These are phyloP conservation scores for Biscogniauxia mediterranea DNA, from an alignment of 2,329 filamentous ascomycete species.

Conservation along the genomic window DNA sequence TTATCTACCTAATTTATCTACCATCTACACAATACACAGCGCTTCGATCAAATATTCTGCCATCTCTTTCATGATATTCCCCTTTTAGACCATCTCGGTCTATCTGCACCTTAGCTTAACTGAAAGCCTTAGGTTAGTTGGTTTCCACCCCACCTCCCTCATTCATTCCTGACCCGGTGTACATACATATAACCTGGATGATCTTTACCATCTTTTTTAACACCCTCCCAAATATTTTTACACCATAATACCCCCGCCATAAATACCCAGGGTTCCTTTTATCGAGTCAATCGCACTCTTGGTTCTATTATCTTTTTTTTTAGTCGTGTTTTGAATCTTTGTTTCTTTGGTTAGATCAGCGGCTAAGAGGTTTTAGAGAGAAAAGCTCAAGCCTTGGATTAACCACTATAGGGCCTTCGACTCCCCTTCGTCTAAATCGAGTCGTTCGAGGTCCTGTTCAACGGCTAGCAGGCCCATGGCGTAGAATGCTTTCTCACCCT, in stretches of 20 bases:
- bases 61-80: too few species aligned
- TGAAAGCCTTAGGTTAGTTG: neutral
- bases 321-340: too few species aligned
- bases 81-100: too few species aligned
- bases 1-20: too few species aligned
- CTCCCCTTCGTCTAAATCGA: slow-evolving; percentile 52
- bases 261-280: too few species aligned
- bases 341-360: too few species aligned
- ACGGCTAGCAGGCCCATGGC: slow-evolving; percentile 76
- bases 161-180: neutral
- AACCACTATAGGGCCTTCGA: neutral
- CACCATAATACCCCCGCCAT: too few species aligned
- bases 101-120: neutral
- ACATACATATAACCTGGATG: neutral
- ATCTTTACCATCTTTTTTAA: neutral
- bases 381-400: neutral
- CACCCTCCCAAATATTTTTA: too few species aligned
- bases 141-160: neutral
- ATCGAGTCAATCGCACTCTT: too few species aligned
- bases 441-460: slow-evolving; percentile 69
- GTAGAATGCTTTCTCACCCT: slow-evolving; percentile 65
- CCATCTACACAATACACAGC: too few species aligned
- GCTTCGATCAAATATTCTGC: too few species aligned
- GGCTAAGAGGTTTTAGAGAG: neutral
- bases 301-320: too few species aligned